These are phyloP conservation scores for Candida labiduridarum DNA, from an alignment of 1,139 yeast species.

Conservation along the genomic window DNA sequence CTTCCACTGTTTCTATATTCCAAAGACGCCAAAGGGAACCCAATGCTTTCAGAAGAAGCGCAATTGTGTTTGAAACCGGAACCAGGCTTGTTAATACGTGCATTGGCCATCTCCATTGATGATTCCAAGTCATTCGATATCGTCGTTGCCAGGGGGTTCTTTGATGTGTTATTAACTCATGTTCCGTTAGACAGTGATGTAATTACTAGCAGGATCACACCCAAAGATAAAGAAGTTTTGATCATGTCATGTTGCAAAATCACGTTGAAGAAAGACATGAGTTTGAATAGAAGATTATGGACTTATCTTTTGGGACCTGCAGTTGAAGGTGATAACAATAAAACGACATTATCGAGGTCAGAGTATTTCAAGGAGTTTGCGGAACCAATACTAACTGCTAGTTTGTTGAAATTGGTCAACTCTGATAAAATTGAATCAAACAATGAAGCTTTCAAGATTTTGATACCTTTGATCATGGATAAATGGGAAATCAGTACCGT, in stretches of 20 bases:
- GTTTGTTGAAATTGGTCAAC: conserved; percentile 52
- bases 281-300: conserved; percentile 90
- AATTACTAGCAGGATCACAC: conserved; percentile 47
- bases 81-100: conserved; percentile 74
- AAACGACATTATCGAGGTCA: conserved; percentile 11
- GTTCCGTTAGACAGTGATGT: conserved; percentile 66
- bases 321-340: conserved; percentile 26
- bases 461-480: conserved; percentile 73
- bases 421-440: conserved; percentile 32
- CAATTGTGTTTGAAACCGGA: conserved; percentile 68
- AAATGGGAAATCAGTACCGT: conserved; percentile 89
- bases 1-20: conserved; percentile 53
- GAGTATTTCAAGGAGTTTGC: conserved; percentile 66
- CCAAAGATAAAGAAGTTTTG: conserved; percentile 58
- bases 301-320: conserved; percentile 87
- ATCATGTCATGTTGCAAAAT: conserved; percentile 66
- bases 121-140: conserved; percentile 50
- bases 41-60: conserved; percentile 50
- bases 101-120: conserved; percentile 67
- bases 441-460: conserved; percentile 60
- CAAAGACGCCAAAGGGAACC: conserved; percentile 15
- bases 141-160: conserved; percentile 84
- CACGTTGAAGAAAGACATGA: conserved; percentile 85
- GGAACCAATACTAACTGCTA: conserved; percentile 47
- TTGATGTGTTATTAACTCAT: conserved; percentile 74